phyloP scores from a whole-genome alignment of 495 filamentous ascomycete species.

The Echria macrotheca region DNA sequence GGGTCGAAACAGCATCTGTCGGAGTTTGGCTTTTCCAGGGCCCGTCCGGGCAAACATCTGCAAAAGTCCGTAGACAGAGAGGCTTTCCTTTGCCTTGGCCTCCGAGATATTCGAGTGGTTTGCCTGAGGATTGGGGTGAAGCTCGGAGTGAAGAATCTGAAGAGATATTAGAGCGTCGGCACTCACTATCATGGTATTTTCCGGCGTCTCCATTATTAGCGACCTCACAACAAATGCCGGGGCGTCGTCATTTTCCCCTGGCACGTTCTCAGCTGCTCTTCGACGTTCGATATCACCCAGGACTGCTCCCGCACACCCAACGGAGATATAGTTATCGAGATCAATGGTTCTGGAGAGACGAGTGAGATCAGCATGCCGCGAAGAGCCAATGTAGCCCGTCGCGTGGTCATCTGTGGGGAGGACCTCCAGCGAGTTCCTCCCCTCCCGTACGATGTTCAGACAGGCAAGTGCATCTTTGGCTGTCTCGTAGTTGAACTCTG shows the following conservation, averaged over 20 bases:
- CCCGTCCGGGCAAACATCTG: conserved; percentile 71
- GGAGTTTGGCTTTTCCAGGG: conserved; percentile 70
- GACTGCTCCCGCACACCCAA: conserved; percentile 81
- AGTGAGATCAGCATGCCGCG: conserved; percentile 60
- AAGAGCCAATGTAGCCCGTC: conserved; percentile 44
- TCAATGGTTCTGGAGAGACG: conserved; percentile 70
- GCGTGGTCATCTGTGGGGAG: conserved; percentile 45
- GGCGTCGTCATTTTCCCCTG: conserved; percentile 46
- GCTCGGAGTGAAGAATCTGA: conserved; percentile 80
- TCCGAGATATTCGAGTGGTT: conserved; percentile 65
- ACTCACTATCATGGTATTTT: conserved; percentile 79
- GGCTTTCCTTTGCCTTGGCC: conserved; percentile 74
- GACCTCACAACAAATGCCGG: conserved; percentile 53
- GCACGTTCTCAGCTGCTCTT: conserved; percentile 53
- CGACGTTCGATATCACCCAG: conserved; percentile 72
- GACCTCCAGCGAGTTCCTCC: conserved; percentile 51
- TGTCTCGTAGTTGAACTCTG: conserved; percentile 71
- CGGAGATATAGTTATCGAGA: conserved; percentile 58
- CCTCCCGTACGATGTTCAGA: conserved; percentile 45
- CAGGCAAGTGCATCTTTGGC: conserved; percentile 63
- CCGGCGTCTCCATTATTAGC: conserved; percentile 73
- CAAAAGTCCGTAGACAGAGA: conserved; percentile 86
- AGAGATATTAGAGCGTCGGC: conserved; percentile 73
- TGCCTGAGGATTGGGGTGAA: conserved; percentile 77
- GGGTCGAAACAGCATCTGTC: conserved; percentile 81